Evolutionary conservation across 208 protist genomes (phyloP).

Genomic region (Porcisia hertigi): DNA sequence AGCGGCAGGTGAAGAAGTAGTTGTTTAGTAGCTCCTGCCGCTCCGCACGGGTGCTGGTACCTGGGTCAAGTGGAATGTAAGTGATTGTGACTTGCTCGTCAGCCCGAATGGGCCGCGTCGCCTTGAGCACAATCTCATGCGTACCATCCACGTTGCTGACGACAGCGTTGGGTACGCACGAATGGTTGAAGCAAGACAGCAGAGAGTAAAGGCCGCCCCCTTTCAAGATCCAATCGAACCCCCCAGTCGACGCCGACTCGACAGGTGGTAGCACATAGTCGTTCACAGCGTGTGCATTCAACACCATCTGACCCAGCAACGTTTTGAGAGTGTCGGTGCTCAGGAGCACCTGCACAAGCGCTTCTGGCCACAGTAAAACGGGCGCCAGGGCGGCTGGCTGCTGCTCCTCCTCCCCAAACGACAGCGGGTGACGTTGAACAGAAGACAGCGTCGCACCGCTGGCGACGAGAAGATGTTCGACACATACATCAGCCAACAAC

Average conservation of each 20-base stretch:
- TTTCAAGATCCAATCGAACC: slow-evolving; percentile 59
- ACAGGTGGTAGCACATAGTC: slow-evolving; percentile 27
- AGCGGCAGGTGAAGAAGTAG: slow-evolving; percentile 83
- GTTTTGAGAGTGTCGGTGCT: slow-evolving; percentile 62
- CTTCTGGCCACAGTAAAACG: slow-evolving; percentile 38
- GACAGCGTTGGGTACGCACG: slow-evolving; percentile 63
- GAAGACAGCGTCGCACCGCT: slow-evolving; percentile 4
- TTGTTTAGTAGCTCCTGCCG: slow-evolving; percentile 46
- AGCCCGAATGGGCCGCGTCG: slow-evolving; percentile 40
- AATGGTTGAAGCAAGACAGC: slow-evolving; percentile 80
- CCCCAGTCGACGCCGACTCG: neutral
- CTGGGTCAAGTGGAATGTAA: slow-evolving; percentile 64
- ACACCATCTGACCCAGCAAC: slow-evolving; percentile 61
- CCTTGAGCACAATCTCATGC: slow-evolving; percentile 65
- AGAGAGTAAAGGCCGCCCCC: slow-evolving; percentile 76
- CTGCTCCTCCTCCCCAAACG: neutral
- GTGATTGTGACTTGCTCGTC: slow-evolving; percentile 75
- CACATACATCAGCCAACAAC: slow-evolving; percentile 36
- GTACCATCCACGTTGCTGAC: slow-evolving; percentile 49
- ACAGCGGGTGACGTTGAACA: neutral
- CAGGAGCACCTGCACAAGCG: slow-evolving; percentile 52
- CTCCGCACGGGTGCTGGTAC: slow-evolving; percentile 31
- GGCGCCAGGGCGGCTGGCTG: neutral
- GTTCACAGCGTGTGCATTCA: slow-evolving; percentile 83
- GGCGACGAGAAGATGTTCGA: slow-evolving; percentile 24